phyloP scores from a whole-genome alignment of 2,329 filamentous ascomycete genomes.

The Pseudocercospora pini-densiflorae region DNA sequence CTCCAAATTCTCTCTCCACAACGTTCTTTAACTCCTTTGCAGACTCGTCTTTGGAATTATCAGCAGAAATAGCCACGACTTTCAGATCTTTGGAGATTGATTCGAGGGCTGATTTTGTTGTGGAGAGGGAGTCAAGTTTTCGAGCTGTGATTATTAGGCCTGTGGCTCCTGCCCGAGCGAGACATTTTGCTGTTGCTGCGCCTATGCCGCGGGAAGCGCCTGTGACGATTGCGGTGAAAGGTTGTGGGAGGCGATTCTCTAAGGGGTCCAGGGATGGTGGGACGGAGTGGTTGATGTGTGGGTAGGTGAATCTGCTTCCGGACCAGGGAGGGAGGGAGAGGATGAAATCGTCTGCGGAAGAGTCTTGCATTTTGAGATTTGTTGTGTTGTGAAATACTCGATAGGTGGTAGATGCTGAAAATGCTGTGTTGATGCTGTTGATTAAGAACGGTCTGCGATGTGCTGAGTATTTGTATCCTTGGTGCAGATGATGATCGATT shows the following conservation, averaged over 20 bases:
- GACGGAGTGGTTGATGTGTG: neutral
- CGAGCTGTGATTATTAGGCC: conserved; percentile 38
- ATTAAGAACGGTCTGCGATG: neutral
- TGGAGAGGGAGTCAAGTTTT: conserved; percentile 27
- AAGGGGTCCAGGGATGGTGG: too few relatives aligned
- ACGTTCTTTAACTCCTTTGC: neutral
- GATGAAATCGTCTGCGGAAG: neutral
- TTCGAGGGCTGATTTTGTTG: conserved; percentile 25
- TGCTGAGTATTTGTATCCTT: neutral
- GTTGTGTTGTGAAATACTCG: neutral
- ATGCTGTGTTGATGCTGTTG: neutral
- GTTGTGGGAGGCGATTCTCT: conserved; percentile 14
- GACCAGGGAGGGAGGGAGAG: conserved; percentile 13
- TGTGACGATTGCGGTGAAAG: conserved; percentile 39
- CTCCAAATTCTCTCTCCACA: conserved; percentile 1
- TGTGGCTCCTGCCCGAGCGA: conserved; percentile 36
- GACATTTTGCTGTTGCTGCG: conserved; percentile 38
- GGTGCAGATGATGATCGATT: neutral
- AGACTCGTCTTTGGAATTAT: conserved; percentile 1
- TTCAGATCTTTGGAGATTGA: conserved; percentile 8
- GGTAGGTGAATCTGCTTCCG: conserved; percentile 11
- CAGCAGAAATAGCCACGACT: conserved; percentile 5
- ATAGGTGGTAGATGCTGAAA: too few relatives aligned
- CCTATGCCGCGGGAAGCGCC: conserved; percentile 42
- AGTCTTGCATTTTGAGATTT: neutral